Evolutionary conservation across 441 rosid species (phyloP), one percentile per base, ranked within the genome.

Genomic region (Populus trichocarpa): DNA sequence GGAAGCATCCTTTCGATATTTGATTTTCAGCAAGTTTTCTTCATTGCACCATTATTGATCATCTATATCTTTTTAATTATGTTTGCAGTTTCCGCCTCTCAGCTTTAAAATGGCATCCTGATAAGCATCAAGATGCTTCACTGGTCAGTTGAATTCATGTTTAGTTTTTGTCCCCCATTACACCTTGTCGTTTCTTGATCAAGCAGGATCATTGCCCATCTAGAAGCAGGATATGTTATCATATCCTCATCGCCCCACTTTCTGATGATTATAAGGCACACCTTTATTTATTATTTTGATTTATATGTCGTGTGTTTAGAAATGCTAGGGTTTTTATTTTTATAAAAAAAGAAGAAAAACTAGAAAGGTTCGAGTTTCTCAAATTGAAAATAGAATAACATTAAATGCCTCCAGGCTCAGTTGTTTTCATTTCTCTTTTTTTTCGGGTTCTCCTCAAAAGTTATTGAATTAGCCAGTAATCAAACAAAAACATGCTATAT

Each of bases 61-160:
- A 33, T 23, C 14, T 69, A 63, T 68, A 22, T 13, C 40, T 6
- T 73, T 40, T 18, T 23, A n/a, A 11, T 74, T 32, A n/a, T 35
- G 57, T n/a, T 76, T 77, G 81, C 89, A 95, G 97, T 20, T 95
- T 89, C 74, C 91, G 94, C 25, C 61, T 79, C 23, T 78, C 91
- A 9, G 97, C 98, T 78, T 81, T 92, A 70, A 96, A 89, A 81
- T 93, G 99, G 98, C 99, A 94, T 86, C 99, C 99, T 2, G 98
- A 96, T 84, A 93, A 84, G 84, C 92, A 92, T 76, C 94, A 89
- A 70, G 96, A 92, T 53, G 76, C 89, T 82, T 82, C 90, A 76
- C 92, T 90, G 93, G 96, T 92, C 61, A 70, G 89, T 81, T 8
- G 38, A 46, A 22, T 3, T 61, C 6, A 1, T 61, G 66, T 61